Evolutionary conservation across 129 eudicot genomes (phyloP).

Genomic region (Centella asiatica): DNA sequence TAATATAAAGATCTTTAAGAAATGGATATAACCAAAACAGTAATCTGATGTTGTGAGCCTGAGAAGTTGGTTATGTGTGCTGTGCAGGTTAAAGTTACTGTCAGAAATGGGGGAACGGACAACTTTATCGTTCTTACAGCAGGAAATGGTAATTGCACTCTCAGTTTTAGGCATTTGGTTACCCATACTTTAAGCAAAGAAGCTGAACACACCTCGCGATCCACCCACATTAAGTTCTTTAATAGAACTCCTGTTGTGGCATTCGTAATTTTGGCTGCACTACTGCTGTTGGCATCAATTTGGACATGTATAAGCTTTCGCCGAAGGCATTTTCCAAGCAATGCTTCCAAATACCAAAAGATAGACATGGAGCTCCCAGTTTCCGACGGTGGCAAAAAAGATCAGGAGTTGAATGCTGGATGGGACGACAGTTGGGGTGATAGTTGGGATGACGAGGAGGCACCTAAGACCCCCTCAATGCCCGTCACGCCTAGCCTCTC

Average conservation of each 20-base stretch:
- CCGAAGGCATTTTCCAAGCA: slow-evolving; percentile 28
- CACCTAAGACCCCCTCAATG: slow-evolving; percentile 58
- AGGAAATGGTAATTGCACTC: slow-evolving; percentile 45
- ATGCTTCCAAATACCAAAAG: slow-evolving; percentile 43
- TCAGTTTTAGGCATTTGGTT: slow-evolving; percentile 48
- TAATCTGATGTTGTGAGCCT: neutral
- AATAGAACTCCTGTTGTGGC: slow-evolving; percentile 33
- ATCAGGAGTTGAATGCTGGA: slow-evolving; percentile 29
- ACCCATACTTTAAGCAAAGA: slow-evolving; percentile 31
- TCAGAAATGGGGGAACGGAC: slow-evolving; percentile 41
- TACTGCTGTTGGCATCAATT: slow-evolving; percentile 30
- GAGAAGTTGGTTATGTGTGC: slow-evolving; percentile 4
- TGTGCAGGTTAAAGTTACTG: slow-evolving; percentile 66
- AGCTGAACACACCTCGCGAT: slow-evolving; percentile 22
- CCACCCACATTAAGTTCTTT: slow-evolving; percentile 23
- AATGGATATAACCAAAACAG: too few relatives aligned
- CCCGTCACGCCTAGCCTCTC: slow-evolving; percentile 77
- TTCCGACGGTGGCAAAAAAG: slow-evolving; percentile 35
- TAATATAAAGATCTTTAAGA: too few relatives aligned
- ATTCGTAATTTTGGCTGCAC: slow-evolving; percentile 33
- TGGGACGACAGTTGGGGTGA: slow-evolving; percentile 90
- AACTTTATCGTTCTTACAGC: slow-evolving; percentile 45
- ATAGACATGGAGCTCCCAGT: slow-evolving; percentile 68
- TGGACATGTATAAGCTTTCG: slow-evolving; percentile 28
- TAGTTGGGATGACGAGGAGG: slow-evolving; percentile 85